These are phyloP conservation scores for Turritis glabra DNA, from an alignment of 345 rosid species.

Conservation along the genomic window DNA sequence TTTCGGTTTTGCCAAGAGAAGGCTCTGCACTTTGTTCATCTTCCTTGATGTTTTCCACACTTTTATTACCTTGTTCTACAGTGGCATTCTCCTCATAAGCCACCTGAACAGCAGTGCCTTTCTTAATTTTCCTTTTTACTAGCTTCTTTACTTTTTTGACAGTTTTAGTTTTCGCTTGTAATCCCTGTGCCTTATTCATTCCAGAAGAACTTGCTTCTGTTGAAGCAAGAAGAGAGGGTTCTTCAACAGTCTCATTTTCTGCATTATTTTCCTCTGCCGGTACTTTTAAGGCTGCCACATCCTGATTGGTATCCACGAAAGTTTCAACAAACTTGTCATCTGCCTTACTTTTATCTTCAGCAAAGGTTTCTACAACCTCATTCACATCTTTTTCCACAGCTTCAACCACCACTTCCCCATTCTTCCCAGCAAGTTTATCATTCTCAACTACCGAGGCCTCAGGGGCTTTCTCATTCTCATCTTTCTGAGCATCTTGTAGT, in stretches of 20 bases:
- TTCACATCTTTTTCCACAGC: background rate
- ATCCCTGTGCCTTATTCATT: background rate
- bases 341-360: background rate
- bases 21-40: constrained; percentile 16
- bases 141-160: constrained; percentile 25
- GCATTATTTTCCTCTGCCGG: constrained; percentile 7
- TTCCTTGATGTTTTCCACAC: background rate
- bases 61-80: constrained; percentile 7
- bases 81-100: constrained; percentile 24
- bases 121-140: constrained; percentile 3
- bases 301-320: constrained; percentile 6
- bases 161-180: constrained; percentile 7
- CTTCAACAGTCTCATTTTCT: background rate
- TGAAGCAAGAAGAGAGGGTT: constrained; percentile 4
- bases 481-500: background rate
- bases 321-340: constrained; percentile 6
- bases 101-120: constrained; percentile 25
- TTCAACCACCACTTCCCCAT: background rate
- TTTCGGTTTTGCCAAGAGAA: constrained; percentile 15
- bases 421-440: too few species aligned
- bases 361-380: constrained; percentile 11
- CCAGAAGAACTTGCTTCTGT: constrained; percentile 29
- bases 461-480: constrained; percentile 15
- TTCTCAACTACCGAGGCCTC: constrained; percentile 10
- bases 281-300: background rate